phyloP scores from a whole-genome alignment of 2,329 filamentous ascomycete species.

The Claviceps citrina region DNA sequence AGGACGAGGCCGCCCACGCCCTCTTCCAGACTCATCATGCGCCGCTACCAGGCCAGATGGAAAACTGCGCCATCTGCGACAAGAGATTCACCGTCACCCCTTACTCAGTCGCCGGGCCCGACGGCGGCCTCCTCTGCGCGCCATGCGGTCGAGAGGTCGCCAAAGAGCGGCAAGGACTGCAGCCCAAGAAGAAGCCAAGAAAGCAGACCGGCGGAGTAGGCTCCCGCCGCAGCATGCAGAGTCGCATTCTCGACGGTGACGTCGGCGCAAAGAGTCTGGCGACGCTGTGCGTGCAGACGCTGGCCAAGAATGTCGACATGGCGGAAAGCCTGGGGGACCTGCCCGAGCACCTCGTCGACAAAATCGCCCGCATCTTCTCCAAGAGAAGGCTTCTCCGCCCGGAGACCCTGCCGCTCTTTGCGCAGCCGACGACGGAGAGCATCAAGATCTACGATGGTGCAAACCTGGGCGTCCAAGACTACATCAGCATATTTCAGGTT shows the following conservation, averaged over 20 bases:
- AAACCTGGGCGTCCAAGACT: constrained; percentile 60
- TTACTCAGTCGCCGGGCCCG: constrained; percentile 66
- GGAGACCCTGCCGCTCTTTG: constrained; percentile 40
- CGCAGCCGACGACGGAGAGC: constrained; percentile 33
- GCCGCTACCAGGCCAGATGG: constrained; percentile 68
- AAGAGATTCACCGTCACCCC: constrained; percentile 88
- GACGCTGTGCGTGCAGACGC: constrained; percentile 45
- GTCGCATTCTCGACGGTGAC: constrained; percentile 66
- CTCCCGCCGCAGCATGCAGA: constrained; percentile 62
- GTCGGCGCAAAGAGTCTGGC: constrained; percentile 55
- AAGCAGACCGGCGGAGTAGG: constrained; percentile 37
- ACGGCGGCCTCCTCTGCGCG: constrained; percentile 73
- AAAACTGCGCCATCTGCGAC: constrained; percentile 70
- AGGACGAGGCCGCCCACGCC: constrained; percentile 34
- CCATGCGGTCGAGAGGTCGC: constrained; percentile 64
- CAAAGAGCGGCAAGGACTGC: constrained; percentile 38
- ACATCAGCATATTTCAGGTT: constrained; percentile 62
- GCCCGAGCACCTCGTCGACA: constrained; percentile 39
- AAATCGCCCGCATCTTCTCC: constrained; percentile 42
- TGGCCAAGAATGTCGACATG: constrained; percentile 46
- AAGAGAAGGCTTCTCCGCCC: constrained; percentile 42
- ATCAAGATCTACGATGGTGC: constrained; percentile 43
- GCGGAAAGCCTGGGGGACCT: constrained; percentile 48
- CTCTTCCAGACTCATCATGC: constrained; percentile 31
- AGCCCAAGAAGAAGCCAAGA: constrained; percentile 29